These are phyloP conservation scores for Acanthamoeba royreba DNA, from an alignment of 208 protist genomes.

Conservation along the genomic window DNA sequence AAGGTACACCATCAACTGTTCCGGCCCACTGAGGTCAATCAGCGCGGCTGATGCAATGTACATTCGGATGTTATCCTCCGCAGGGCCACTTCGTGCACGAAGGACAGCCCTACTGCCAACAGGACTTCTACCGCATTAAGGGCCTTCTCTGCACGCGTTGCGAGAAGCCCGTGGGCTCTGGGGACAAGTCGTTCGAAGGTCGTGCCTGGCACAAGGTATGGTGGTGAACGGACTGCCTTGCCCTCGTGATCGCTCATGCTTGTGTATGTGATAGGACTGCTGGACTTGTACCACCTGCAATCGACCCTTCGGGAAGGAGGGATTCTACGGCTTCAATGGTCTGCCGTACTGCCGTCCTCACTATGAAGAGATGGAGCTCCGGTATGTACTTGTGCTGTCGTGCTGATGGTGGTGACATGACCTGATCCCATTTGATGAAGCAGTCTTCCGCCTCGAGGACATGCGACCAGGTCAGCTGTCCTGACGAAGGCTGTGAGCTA, in stretches of 20 bases:
- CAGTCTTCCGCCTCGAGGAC: too few species aligned
- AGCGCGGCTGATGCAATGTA: too few species aligned
- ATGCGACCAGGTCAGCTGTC: too few species aligned
- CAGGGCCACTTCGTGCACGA: constrained; percentile 14
- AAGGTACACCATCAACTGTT: background rate
- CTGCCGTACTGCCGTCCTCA: background rate
- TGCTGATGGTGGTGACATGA: too few species aligned
- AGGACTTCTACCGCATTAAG: background rate
- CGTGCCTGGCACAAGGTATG: background rate
- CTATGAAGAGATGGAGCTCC: background rate
- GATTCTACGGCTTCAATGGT: background rate
- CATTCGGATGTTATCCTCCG: background rate
- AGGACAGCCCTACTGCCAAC: background rate
- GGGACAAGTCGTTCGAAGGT: background rate
- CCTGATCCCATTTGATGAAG: too few species aligned
- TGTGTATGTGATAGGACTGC: background rate
- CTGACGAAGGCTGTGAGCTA: too few species aligned
- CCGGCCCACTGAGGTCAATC: background rate
- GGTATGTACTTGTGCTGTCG: too few species aligned
- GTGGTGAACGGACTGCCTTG: too few species aligned
- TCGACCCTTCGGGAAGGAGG: background rate
- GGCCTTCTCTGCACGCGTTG: background rate
- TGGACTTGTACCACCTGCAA: background rate
- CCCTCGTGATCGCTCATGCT: too few species aligned
- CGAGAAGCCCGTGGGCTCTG: background rate